Conservation (phyloP, 1,284 basidiomycete genomes). For the Fistulinella staudtii region DNA sequence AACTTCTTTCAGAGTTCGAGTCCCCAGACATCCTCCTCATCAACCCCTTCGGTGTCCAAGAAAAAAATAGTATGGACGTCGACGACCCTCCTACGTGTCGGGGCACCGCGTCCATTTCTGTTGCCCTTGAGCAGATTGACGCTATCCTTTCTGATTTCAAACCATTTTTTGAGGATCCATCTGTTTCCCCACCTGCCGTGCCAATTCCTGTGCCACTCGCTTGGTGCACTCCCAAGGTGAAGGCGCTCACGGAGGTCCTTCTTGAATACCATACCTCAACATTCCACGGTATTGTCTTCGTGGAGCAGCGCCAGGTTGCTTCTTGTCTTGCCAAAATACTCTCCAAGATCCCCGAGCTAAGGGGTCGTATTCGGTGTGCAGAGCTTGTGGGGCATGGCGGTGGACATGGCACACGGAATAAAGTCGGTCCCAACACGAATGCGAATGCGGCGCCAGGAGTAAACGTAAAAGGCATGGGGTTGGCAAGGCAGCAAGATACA, state of each 20-base stretch:
- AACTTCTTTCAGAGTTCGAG: slow-evolving; percentile 33
- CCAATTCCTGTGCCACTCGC: slow-evolving; percentile 43
- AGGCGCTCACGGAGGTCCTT: slow-evolving; percentile 56
- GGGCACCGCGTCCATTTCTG: slow-evolving; percentile 26
- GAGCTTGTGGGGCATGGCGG: slow-evolving; percentile 69
- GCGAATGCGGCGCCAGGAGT: slow-evolving; percentile 14
- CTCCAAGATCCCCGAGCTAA: slow-evolving; percentile 51
- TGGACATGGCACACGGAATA: slow-evolving; percentile 28
- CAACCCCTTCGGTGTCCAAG: slow-evolving; percentile 13
- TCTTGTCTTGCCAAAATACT: slow-evolving; percentile 64
- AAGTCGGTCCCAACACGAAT: slow-evolving; percentile 16
- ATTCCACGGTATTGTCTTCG: slow-evolving; percentile 82
- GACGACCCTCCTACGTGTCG: slow-evolving; percentile 15
- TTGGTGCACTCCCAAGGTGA: slow-evolving; percentile 74
- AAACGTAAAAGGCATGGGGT: slow-evolving; percentile 45
- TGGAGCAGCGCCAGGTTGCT: slow-evolving; percentile 77
- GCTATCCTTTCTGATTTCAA: slow-evolving; percentile 51
- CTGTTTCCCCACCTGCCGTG: slow-evolving; percentile 25
- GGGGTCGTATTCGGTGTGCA: slow-evolving; percentile 54
- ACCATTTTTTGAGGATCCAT: slow-evolving; percentile 44
- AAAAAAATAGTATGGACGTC: slow-evolving; percentile 27
- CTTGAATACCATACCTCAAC: slow-evolving; percentile 47
- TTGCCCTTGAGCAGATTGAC: slow-evolving; percentile 43
- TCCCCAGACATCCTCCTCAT: slow-evolving; percentile 8
- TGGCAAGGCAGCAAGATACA: slow-evolving; percentile 52